These are phyloP conservation scores for Meira miltonrushii DNA, from an alignment of 1,284 basidiomycete genomes.

Conservation along the genomic window DNA sequence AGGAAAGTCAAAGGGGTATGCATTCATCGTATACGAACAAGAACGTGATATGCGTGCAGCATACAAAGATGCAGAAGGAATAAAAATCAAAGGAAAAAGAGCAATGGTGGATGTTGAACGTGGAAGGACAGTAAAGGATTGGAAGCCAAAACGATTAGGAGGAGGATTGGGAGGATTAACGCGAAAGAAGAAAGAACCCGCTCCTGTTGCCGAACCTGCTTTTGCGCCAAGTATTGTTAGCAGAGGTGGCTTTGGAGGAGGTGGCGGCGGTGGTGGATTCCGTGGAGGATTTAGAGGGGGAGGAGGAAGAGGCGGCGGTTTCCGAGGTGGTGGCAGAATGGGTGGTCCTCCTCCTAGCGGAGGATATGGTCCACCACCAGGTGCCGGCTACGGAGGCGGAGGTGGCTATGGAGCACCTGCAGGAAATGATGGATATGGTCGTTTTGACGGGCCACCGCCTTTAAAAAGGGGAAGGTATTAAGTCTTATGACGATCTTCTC, in stretches of 20 bases:
- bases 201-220: slow-evolving; percentile 7
- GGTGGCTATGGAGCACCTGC: not conserved
- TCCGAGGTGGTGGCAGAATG: slow-evolving; percentile 17
- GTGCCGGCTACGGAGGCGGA: slow-evolving; percentile 6
- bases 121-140: slow-evolving; percentile 92
- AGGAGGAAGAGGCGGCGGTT: slow-evolving; percentile 38
- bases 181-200: slow-evolving; percentile 36
- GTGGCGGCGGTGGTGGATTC: slow-evolving; percentile 54
- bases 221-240: not conserved
- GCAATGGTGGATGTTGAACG: slow-evolving; percentile 97
- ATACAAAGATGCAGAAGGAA: slow-evolving; percentile 98
- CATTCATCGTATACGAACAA: slow-evolving; percentile 94
- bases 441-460: not conserved
- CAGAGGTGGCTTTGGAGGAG: slow-evolving; percentile 19
- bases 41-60: slow-evolving; percentile 98
- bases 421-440: slow-evolving; percentile 2
- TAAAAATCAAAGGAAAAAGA: slow-evolving; percentile 88
- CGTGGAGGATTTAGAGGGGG: slow-evolving; percentile 49
- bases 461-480: slow-evolving; percentile 4
- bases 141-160: slow-evolving; percentile 92
- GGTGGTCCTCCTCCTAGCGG: slow-evolving; percentile 5
- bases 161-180: slow-evolving; percentile 90
- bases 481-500: not conserved
- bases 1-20: slow-evolving; percentile 81
- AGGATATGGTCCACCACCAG: slow-evolving; percentile 1